Percentiles rank a stretch among this genome's conserved stretches.
These are phyloP conservation scores for Penicillium sp. DNA, from an alignment of 2,329 filamentous ascomycete species.

Conservation along the genomic window DNA sequence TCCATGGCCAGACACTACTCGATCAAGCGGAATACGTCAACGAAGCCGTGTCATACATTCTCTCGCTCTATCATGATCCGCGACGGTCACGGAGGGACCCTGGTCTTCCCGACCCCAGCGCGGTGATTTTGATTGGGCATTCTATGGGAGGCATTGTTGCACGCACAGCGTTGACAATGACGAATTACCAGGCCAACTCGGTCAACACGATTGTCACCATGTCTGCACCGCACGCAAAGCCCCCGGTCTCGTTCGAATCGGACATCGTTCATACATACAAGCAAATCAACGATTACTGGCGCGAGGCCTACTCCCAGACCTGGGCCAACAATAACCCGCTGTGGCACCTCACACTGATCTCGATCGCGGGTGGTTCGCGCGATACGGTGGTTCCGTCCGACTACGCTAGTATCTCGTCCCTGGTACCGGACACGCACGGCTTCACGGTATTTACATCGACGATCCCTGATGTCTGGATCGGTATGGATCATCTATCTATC, in stretches of 20 bases:
- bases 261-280: conserved; percentile 89
- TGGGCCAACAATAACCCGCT: conserved; percentile 84
- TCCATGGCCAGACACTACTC: conserved; percentile 89
- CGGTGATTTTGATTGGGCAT: conserved; percentile 87
- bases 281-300: conserved; percentile 91
- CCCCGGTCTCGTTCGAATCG: conserved; percentile 88
- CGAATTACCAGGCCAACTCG: conserved; percentile 91
- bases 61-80: conserved; percentile 89
- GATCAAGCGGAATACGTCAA: conserved; percentile 98
- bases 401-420: conserved; percentile 82
- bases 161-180: conserved; percentile 85
- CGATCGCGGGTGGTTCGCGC: conserved; percentile 84
- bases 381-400: conserved; percentile 95
- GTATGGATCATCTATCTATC: conserved; percentile 94
- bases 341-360: conserved; percentile 89
- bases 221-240: conserved; percentile 84
- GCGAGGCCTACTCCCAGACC: conserved; percentile 75
- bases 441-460: conserved; percentile 96
- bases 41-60: conserved; percentile 87
- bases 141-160: conserved; percentile 98
- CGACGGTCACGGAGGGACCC: conserved; percentile 66
- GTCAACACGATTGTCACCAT: conserved; percentile 98
- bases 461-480: conserved; percentile 91
- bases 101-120: conserved; percentile 80
- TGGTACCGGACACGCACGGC: conserved; percentile 90